Evolutionary conservation across 2,329 filamentous ascomycete genomes (phyloP), one percentile per base, ranked within the genome.

Genomic region (Fusarium begoniae): DNA sequence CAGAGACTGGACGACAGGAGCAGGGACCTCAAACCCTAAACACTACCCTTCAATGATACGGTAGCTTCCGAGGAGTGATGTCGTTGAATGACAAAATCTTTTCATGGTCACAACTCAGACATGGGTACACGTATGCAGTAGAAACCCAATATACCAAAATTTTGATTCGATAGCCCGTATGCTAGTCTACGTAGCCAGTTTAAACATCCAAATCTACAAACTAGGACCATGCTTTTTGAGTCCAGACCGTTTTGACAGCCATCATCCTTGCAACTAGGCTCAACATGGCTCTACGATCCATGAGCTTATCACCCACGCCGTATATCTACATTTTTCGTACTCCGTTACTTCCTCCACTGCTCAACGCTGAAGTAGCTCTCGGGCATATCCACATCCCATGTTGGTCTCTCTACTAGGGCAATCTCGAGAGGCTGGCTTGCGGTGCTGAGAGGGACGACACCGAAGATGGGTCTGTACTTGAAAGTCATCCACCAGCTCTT

Each of bases 381-480:
- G 6, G 93, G 91, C 80, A 95, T 85, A 74, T 95, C 92, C 68
- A 95, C 86, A 82, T 97, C 94, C 90, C 93, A 96, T 76, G 91
- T 87, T 26, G 96, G 95, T 78, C 95, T 87, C 85, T 98, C 96
- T 20, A 98, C 91, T 58, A 98, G 85, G 5, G 94, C 95, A 53
- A 98, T 93, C 83, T 99, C 96, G 9, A 93, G 83, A 17, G 85
- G 82, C 76, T 82, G 69, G 75, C 81, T 80, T 32, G 83, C 81
- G 26, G 74, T 76, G 60, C 79, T 80, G 72, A 88, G 82, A 48
- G 86, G 85, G 41, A 90, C 87, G 43, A 91, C 84, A 61, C 95
- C 96, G 70, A 99, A 86, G 76, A 99, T 95, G n/a, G 95, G 94
- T 66, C 95, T 89, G 83, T 98, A 99, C 83, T 97, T 97, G 87